Evolutionary conservation across 1,284 basidiomycete genomes (phyloP).

Genomic region (Tilletia indica): DNA sequence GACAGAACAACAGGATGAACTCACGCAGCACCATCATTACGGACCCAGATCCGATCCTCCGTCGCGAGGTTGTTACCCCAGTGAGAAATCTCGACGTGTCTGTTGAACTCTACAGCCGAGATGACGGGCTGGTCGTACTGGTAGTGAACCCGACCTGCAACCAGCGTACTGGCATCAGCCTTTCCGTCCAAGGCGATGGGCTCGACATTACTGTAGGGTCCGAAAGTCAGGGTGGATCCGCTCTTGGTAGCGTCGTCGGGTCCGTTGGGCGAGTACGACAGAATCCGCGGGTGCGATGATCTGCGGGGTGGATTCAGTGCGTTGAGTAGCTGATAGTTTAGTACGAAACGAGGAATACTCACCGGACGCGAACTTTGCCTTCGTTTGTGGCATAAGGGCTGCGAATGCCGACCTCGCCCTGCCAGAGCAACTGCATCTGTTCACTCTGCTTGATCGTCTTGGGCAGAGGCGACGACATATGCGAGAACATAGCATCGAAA

Average conservation of each 20-base stretch:
- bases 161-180: constrained; percentile 43
- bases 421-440: constrained; percentile 76
- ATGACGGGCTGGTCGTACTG: constrained; percentile 75
- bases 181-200: constrained; percentile 55
- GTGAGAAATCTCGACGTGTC: constrained; percentile 86
- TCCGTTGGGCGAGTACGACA: constrained; percentile 68
- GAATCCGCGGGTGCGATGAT: constrained; percentile 61
- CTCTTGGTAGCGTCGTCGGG: constrained; percentile 67
- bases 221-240: constrained; percentile 78
- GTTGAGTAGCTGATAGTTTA: no score
- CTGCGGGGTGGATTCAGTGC: no score
- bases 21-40: constrained; percentile 82
- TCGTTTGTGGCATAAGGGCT: constrained; percentile 78
- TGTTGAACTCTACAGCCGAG: constrained; percentile 70
- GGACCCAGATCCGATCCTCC: constrained; percentile 78
- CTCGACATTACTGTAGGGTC: constrained; percentile 76
- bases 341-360: constrained; percentile 56
- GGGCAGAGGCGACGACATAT: constrained; percentile 75
- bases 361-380: constrained; percentile 80
- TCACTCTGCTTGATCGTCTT: constrained; percentile 71
- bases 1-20: not conserved
- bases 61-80: constrained; percentile 95
- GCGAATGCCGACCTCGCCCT: constrained; percentile 71
- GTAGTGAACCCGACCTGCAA: constrained; percentile 71
- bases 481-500: constrained; percentile 66